Conservation (phyloP, 2,329 filamentous ascomycete genomes). For the Botrytis hyacinthi region DNA sequence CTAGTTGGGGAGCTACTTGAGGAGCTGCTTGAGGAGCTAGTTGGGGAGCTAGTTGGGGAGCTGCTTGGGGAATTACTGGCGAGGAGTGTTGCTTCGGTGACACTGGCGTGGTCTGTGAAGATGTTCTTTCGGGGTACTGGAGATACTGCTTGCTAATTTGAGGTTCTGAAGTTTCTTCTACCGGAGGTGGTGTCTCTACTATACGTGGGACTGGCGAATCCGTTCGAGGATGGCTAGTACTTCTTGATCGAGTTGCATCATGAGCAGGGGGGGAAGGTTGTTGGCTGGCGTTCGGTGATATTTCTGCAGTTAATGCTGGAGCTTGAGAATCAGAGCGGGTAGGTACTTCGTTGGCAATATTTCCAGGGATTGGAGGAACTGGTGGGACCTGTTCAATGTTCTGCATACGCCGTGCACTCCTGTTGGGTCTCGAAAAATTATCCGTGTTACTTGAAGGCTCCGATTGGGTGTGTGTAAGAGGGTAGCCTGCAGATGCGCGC, state of each 20-base stretch:
- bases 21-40: conserved; percentile 6
- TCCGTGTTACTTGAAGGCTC: conserved; percentile 59
- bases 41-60: conserved; percentile 20
- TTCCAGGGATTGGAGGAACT: conserved; percentile 21
- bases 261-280: conserved; percentile 5
- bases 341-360: conserved; percentile 23
- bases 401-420: conserved; percentile 33
- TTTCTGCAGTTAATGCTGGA: conserved; percentile 2
- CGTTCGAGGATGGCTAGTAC: conserved; percentile 33
- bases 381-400: conserved; percentile 28
- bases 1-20: conserved; percentile 18
- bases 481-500: conserved; percentile 41
- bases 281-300: background rate
- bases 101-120: conserved; percentile 19
- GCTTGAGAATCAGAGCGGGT: conserved; percentile 23
- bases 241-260: conserved; percentile 25
- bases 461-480: conserved; percentile 63
- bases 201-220: conserved; percentile 53
- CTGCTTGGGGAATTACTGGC: background rate
- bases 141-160: conserved; percentile 22
- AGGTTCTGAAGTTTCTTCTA: conserved; percentile 29
- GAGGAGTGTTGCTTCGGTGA: conserved; percentile 43
- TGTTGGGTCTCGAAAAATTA: conserved; percentile 60
- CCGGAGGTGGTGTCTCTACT: conserved; percentile 59
- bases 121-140: conserved; percentile 22